These are phyloP conservation scores for Teratosphaeria pseudoeucalypti DNA, from an alignment of 2,329 filamentous ascomycete species.

Conservation along the genomic window DNA sequence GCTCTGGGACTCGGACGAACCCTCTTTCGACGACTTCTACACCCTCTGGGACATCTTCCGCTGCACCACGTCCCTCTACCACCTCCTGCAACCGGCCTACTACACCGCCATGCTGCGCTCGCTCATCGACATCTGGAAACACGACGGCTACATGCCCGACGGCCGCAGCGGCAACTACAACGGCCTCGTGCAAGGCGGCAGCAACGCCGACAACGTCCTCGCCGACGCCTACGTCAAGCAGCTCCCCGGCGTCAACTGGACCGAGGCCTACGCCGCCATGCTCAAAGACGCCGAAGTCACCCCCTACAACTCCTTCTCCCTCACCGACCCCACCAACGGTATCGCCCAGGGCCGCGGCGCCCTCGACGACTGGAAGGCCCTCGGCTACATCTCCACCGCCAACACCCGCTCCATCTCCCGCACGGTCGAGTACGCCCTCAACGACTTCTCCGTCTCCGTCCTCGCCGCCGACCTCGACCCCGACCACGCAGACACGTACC, in stretches of 20 bases:
- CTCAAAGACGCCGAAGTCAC: conserved; percentile 23
- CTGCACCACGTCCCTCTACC: conserved; percentile 54
- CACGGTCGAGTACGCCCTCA: conserved; percentile 34
- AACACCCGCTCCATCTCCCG: conserved; percentile 30
- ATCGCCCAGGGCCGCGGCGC: conserved; percentile 34
- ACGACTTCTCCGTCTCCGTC: conserved; percentile 31
- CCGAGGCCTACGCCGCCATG: conserved; percentile 25
- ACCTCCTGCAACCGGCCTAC: conserved; percentile 51
- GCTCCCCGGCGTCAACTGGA: conserved; percentile 25
- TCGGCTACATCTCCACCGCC: conserved; percentile 30
- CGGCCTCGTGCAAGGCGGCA: conserved; percentile 26
- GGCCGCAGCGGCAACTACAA: conserved; percentile 26
- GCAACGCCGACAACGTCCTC: conserved; percentile 26
- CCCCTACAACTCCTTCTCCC: conserved; percentile 17
- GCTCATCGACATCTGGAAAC: conserved; percentile 54
- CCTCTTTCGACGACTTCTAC: conserved; percentile 63
- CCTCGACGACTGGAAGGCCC: conserved; percentile 33
- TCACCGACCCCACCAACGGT: conserved; percentile 21
- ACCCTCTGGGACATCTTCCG: conserved; percentile 59
- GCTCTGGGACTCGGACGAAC: conserved; percentile 51
- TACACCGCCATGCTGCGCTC: conserved; percentile 59
- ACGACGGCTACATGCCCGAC: conserved; percentile 27
- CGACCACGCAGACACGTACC: conserved; percentile 29
- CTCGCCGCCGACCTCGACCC: conserved; percentile 7
- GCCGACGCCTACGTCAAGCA: conserved; percentile 27